These are phyloP conservation scores for Neurospora cerealis DNA, from an alignment of 495 filamentous ascomycete species.

Conservation along the genomic window DNA sequence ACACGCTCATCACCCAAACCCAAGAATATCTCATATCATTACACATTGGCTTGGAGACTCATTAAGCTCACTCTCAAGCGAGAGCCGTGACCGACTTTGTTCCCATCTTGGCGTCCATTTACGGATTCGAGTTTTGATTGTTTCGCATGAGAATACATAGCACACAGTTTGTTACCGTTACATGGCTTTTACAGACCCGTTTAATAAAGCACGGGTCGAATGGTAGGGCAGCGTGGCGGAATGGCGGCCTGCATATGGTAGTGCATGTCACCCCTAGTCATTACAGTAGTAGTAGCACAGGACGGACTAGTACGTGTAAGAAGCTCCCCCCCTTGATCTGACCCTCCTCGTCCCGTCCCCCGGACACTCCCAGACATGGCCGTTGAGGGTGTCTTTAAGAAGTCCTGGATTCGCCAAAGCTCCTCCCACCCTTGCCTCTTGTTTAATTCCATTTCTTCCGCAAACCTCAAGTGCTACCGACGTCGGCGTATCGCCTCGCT, in stretches of 20 bases:
- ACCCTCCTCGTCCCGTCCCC: neutral
- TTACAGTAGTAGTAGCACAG: neutral
- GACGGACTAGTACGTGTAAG: neutral
- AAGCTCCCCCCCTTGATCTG: neutral
- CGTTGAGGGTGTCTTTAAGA: neutral
- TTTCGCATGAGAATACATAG: neutral
- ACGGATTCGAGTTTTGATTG: neutral
- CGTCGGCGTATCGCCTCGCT: neutral
- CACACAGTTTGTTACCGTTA: neutral
- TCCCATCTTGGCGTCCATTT: neutral
- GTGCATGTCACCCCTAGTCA: neutral
- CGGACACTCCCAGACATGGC: neutral
- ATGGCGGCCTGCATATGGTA: constrained; percentile 1
- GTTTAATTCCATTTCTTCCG: neutral
- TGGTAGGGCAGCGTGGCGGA: neutral
- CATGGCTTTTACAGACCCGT: neutral
- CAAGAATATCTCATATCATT: neutral
- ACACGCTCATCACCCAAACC: neutral
- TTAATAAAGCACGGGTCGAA: neutral
- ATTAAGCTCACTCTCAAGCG: neutral
- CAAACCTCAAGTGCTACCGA: neutral
- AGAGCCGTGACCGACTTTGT: neutral
- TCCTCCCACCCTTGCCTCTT: neutral
- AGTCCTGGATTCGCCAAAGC: neutral
- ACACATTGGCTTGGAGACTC: neutral